phyloP scores from a whole-genome alignment of 1,284 basidiomycete species.

The Ustilago crameri region DNA sequence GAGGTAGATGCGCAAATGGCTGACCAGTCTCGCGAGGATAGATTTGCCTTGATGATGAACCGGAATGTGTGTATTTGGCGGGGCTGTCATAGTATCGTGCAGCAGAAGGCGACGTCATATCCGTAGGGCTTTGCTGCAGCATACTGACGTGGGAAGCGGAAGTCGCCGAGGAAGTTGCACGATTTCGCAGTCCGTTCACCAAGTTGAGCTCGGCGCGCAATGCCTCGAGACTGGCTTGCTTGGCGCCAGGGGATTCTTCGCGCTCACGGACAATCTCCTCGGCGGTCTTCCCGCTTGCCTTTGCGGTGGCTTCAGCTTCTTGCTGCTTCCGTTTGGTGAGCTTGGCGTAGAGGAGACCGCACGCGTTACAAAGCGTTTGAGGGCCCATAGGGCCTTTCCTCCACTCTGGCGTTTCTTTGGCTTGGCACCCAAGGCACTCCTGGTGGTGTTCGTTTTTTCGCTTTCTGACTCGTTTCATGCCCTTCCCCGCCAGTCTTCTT shows the following conservation, averaged over 20 bases:
- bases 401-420: slow-evolving; percentile 65
- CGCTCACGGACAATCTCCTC: slow-evolving; percentile 39
- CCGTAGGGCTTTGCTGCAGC: not conserved
- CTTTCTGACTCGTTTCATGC: slow-evolving; percentile 48
- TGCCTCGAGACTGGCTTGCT: slow-evolving; percentile 48
- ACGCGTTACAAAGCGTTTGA: slow-evolving; percentile 62
- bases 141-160: not conserved
- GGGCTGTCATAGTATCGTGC: slow-evolving; percentile 1
- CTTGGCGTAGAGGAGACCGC: slow-evolving; percentile 65
- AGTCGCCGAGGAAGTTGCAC: slow-evolving; percentile 7
- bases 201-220: slow-evolving; percentile 46
- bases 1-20: slow-evolving; percentile 10
- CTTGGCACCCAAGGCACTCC: slow-evolving; percentile 50
- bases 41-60: slow-evolving; percentile 5
- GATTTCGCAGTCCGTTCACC: slow-evolving; percentile 40
- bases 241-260: slow-evolving; percentile 46
- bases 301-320: slow-evolving; percentile 41
- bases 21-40: slow-evolving; percentile 8
- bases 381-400: slow-evolving; percentile 65
- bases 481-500: slow-evolving; percentile 40
- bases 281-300: slow-evolving; percentile 33
- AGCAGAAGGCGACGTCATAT: not conserved
- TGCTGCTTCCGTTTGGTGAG: slow-evolving; percentile 48
- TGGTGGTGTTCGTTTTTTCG: slow-evolving; percentile 53
- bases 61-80: not conserved